Base-by-base conservation (phyloP, 768 basidiomycete species). In the Phaeotremella skinneri region DNA sequence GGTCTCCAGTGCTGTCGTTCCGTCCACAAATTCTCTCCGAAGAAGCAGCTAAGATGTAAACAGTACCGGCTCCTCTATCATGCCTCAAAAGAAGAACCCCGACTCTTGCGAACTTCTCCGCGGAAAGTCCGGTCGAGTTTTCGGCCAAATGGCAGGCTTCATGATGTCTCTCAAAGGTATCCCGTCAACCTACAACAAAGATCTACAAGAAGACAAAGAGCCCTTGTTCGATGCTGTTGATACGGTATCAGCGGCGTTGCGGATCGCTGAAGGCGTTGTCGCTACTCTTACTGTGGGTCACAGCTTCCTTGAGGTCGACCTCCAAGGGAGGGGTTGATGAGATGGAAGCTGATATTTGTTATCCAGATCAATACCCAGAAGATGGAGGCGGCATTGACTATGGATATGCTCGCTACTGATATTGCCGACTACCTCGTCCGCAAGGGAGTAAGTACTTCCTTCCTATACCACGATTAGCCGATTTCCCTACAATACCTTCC, bases 41-140 rank as follows among this genome's bases (percentile, higher is more conserved):
- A n/a, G n/a, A n/a, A n/a, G n/a, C n/a, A n/a, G n/a, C n/a, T n/a
- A n/a, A n/a, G 25, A 14, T 16, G 29, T 49, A 27, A 39, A 7
- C 64, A 97, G 92, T 74, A 99, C 96, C 43, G 96, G 96, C 5
- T 97, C 93, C 39, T 97, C 93, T 66, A 97, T 99, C 75, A 99
- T 99, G 96, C 96, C 96, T 4, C 96, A 98, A 75, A 98, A 99
- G 81, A 99, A 98, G 80, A 97, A 97, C 73, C 90, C 93, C 0
- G 96, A 98, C 76, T 97, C 94, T 9, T 80, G 96, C 55, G 96
- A 99, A 77, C 82, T 99, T 21, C 81, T 99, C 58, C 86, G 96
- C 57, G 96, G 96, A 67, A 99, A 99, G 78, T 84, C 89, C 30
- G 96, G 96, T 3, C 86, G 96, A 26, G 83, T 94, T 21, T 94